Evolutionary conservation across 2,329 filamentous ascomycete genomes (phyloP).

Genomic region (Phialophora chinensis): DNA sequence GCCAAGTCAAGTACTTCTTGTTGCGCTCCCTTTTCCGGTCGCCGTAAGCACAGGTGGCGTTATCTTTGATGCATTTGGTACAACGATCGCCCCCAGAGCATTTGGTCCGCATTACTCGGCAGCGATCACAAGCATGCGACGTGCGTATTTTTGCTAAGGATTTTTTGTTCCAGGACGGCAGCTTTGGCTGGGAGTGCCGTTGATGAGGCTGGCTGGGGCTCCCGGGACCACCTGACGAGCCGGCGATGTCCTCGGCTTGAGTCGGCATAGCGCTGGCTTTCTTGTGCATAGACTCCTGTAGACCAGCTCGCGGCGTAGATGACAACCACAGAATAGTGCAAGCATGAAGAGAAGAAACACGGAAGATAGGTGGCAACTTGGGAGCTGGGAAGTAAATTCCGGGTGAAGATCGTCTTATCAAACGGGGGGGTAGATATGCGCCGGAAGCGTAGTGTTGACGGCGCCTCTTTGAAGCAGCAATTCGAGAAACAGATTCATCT

Average conservation of each 20-base stretch:
- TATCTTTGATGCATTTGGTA: conserved; percentile 36
- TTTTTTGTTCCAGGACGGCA: neutral
- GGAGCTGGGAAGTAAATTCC: neutral
- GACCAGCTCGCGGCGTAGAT: neutral
- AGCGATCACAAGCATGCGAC: conserved; percentile 37
- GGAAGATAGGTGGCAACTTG: neutral
- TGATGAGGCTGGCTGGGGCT: neutral
- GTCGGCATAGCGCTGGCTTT: neutral
- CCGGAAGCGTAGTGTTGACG: neutral
- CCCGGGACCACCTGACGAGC: neutral
- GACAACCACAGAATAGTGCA: neutral
- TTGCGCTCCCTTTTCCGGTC: conserved; percentile 38
- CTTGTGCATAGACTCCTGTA: neutral
- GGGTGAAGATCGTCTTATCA: neutral
- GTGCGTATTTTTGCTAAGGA: conserved; percentile 16
- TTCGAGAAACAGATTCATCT: neutral
- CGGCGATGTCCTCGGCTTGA: neutral
- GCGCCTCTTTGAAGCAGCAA: neutral
- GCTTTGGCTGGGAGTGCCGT: conserved; percentile 4
- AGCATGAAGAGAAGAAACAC: neutral
- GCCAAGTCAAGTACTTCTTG: conserved; percentile 31
- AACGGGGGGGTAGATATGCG: neutral
- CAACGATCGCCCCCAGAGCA: conserved; percentile 35
- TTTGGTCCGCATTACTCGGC: conserved; percentile 35
- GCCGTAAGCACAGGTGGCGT: conserved; percentile 31